Conservation (phyloP, 73 alveolate species). For the Vitrella brassicaformis region DNA sequence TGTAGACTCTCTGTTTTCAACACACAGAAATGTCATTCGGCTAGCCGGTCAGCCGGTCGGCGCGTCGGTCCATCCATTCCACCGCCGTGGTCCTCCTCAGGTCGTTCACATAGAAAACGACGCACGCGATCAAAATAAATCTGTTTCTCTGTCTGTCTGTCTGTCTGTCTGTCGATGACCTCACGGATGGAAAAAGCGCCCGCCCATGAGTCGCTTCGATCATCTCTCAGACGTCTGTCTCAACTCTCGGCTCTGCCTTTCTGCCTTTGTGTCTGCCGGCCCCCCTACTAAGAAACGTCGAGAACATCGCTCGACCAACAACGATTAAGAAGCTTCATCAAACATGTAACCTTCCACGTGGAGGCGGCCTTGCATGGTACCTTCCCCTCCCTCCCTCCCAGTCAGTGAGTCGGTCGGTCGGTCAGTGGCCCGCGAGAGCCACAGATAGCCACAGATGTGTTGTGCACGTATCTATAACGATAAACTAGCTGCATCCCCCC, state of each 20-base stretch:
- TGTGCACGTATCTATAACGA: too few relatives aligned
- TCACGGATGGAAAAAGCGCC: too few relatives aligned
- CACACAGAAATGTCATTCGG: too few relatives aligned
- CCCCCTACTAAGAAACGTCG: background rate
- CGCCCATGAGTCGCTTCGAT: background rate
- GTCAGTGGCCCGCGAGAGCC: too few relatives aligned
- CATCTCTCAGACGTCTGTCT: background rate
- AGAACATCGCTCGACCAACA: background rate
- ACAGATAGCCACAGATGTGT: too few relatives aligned
- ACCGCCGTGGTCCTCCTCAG: too few relatives aligned
- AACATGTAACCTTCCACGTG: background rate
- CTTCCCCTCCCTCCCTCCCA: background rate
- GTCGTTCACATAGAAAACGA: too few relatives aligned
- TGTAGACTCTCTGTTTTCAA: too few relatives aligned
- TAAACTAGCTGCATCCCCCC: too few relatives aligned
- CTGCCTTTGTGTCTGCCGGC: background rate
- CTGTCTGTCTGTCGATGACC: background rate
- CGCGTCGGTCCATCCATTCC: too few relatives aligned
- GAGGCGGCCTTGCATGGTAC: background rate
- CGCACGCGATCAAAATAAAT: background rate
- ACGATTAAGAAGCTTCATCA: background rate
- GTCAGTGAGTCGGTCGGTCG: background rate
- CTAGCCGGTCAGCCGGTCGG: too few relatives aligned
- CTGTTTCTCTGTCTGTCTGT: background rate
- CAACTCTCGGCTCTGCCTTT: background rate